Evolutionary conservation across 768 basidiomycete species (phyloP), one percentile per base, ranked within the genome.

Genomic region (Fistulinella prunicolor): DNA sequence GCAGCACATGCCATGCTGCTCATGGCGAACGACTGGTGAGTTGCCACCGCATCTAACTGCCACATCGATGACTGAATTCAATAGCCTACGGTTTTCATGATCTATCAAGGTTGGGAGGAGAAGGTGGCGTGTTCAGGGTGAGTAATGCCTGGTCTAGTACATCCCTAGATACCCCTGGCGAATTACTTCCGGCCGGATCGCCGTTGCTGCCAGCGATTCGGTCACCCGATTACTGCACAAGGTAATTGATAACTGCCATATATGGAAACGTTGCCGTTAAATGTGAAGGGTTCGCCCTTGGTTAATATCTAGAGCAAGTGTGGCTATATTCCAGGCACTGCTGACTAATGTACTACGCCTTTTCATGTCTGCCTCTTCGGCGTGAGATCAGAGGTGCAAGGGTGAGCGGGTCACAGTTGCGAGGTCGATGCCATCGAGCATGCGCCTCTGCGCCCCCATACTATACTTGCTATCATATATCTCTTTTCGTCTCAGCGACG

Each of bases 41-140:
- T 38, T 58, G 61, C 48, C 58, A 57, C 44, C 55, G 61, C 58
- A 52, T 37, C 30, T 47, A 37, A 30, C 46, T 57, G 61, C 52
- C 60, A 58, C 59, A 43, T 22, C 45, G 49, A 49, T 50, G 44
- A 19, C 10, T 30, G 38, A n/a, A 35, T 17, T 42, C 46, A 37
- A 46, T 36, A 42, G 47, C 36, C 51, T 45, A 32, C 16, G 43
- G 13, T 46, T 47, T 48, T 42, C 44, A 45, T 49, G 50, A 55
- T 52, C 53, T 17, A 46, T 55, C 55, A 49, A 60, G 35, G 49
- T 47, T 57, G 46, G 45, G 43, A 46, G 6, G 19, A 47, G 39
- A 55, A 44, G 49, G 54, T 56, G 61, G 60, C 54, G 60, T 50
- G 28, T 23, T 49, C 61, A 61, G 60, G 60, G 60, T 47, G 40